These are phyloP conservation scores for Hamamelis virginiana DNA, from an alignment of 164 flowering plant genomes.

Conservation along the genomic window DNA sequence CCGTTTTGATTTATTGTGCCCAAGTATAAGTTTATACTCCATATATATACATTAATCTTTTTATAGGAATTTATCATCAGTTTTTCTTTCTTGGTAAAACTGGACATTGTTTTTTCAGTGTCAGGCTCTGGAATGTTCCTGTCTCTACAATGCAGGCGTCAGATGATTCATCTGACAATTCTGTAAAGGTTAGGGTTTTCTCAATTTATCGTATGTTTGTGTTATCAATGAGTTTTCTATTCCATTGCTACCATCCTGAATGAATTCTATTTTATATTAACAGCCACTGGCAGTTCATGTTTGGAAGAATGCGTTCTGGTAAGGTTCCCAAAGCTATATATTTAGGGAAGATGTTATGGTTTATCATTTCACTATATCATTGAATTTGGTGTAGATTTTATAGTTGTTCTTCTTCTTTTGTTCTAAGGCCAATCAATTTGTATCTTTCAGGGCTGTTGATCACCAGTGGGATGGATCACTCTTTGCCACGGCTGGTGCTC, in stretches of 20 bases:
- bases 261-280: slow-evolving; percentile 11
- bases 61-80: background rate
- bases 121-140: slow-evolving; percentile 90
- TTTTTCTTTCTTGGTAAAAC: background rate
- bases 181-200: slow-evolving; percentile 47
- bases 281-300: slow-evolving; percentile 78
- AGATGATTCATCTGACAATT: slow-evolving; percentile 34
- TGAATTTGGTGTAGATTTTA: background rate
- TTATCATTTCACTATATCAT: background rate
- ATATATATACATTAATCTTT: too few species aligned
- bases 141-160: slow-evolving; percentile 38
- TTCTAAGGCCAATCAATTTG: background rate
- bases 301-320: slow-evolving; percentile 87
- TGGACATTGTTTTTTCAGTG: slow-evolving; percentile 43
- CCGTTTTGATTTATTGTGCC: background rate
- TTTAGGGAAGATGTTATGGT: background rate
- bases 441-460: slow-evolving; percentile 71
- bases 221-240: background rate
- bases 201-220: background rate
- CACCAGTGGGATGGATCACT: slow-evolving; percentile 81
- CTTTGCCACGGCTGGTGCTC: slow-evolving; percentile 96
- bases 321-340: slow-evolving; percentile 11
- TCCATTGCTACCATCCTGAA: slow-evolving; percentile 2
- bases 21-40: background rate
- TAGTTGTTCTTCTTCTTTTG: background rate